These are phyloP conservation scores for Ustanciosporium gigantosporum DNA, from an alignment of 1,284 basidiomycete species.

Conservation along the genomic window DNA sequence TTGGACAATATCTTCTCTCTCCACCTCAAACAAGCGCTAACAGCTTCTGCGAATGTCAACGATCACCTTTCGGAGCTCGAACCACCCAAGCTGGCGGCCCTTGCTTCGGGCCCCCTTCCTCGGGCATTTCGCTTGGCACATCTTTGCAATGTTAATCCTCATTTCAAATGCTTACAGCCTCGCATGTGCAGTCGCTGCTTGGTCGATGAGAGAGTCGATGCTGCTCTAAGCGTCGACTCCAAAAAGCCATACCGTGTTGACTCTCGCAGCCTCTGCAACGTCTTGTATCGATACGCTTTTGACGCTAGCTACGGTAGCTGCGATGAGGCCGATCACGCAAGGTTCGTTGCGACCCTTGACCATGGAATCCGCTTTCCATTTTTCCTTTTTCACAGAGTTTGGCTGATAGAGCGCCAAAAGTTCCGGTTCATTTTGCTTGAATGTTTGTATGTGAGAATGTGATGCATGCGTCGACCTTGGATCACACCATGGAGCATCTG, in stretches of 20 bases:
- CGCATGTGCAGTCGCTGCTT: no score
- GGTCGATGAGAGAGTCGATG: no score
- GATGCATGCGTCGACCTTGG: conserved; percentile 78
- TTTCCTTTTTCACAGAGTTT: conserved; percentile 70
- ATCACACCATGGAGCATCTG: conserved; percentile 71
- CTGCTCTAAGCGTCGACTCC: no score
- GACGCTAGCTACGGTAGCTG: conserved; percentile 73
- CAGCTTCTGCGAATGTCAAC: no score
- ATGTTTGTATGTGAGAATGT: conserved; percentile 66
- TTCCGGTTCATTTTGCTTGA: conserved; percentile 62
- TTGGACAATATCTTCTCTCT: no score
- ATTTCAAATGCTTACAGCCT: no score
- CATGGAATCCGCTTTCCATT: conserved; percentile 67
- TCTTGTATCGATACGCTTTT: conserved; percentile 68
- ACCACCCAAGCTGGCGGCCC: no score
- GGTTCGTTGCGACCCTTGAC: conserved; percentile 87
- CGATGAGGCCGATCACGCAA: conserved; percentile 72
- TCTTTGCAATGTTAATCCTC: no score
- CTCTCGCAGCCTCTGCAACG: conserved; percentile 63
- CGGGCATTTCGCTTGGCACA: no score
- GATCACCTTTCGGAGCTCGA: no score
- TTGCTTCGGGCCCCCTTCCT: no score
- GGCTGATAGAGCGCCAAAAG: conserved; percentile 68
- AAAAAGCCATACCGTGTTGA: conserved; percentile 50
- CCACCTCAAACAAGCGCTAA: no score